Evolutionary conservation across 495 filamentous ascomycete genomes (phyloP).

Genomic region (Podospora sp.): DNA sequence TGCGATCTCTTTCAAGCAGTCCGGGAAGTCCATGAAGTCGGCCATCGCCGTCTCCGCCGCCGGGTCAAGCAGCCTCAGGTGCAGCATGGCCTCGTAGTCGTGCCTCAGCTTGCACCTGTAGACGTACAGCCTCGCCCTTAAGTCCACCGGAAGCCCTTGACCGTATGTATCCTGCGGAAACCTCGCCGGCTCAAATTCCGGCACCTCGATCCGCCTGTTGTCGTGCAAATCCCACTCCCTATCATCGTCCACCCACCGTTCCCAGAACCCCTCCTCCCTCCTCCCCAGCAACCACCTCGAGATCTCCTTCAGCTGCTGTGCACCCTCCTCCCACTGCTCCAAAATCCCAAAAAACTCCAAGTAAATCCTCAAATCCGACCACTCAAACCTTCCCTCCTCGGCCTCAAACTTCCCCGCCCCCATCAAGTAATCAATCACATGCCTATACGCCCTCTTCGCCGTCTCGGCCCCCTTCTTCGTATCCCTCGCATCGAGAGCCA

Average conservation of each 20-base stretch:
- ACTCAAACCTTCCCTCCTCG: conserved; percentile 62
- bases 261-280: conserved; percentile 75
- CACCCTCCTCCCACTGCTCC: conserved; percentile 62
- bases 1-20: conserved; percentile 76
- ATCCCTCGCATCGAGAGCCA: conserved; percentile 62
- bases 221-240: conserved; percentile 87
- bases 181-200: conserved; percentile 53
- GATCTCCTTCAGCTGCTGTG: conserved; percentile 67
- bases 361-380: conserved; percentile 84
- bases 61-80: conserved; percentile 61
- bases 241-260: conserved; percentile 74
- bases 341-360: conserved; percentile 73
- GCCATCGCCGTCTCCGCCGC: conserved; percentile 51
- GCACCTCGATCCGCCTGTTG: conserved; percentile 62
- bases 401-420: conserved; percentile 41
- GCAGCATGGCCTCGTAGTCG: conserved; percentile 69
- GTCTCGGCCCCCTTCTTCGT: conserved; percentile 43
- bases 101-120: conserved; percentile 73
- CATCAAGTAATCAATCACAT: conserved; percentile 58
- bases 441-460: conserved; percentile 63
- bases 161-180: conserved; percentile 69
- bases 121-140: conserved; percentile 83
- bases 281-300: conserved; percentile 83
- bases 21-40: conserved; percentile 63
- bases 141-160: conserved; percentile 73